Evolutionary conservation across 1,139 yeast genomes (phyloP).

Genomic region (Williopsis jadinii): DNA sequence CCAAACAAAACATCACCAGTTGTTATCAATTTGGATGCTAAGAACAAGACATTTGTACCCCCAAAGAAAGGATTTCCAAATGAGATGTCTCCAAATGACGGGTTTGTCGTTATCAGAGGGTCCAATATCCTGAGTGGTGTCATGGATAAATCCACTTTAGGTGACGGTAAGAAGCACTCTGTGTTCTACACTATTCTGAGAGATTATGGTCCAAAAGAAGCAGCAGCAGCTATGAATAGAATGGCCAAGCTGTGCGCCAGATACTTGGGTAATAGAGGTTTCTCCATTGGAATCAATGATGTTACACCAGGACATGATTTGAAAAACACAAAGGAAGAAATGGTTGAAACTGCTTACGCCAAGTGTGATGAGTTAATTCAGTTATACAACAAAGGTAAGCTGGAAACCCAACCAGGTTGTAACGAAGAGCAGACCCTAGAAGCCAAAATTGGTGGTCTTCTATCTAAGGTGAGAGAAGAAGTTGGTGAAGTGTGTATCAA

Average conservation of each 20-base stretch:
- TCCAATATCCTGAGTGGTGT: constrained; percentile 86
- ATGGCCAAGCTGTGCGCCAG: constrained; percentile 98
- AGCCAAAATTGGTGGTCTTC: constrained; percentile 92
- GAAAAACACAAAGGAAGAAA: constrained; percentile 69
- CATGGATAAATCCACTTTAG: constrained; percentile 94
- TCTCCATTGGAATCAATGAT: constrained; percentile 94
- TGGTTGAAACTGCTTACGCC: constrained; percentile 87
- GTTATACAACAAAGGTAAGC: constrained; percentile 71
- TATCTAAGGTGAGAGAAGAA: constrained; percentile 97
- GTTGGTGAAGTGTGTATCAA: constrained; percentile 96
- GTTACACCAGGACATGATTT: constrained; percentile 89
- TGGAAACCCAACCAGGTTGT: constrained; percentile 99
- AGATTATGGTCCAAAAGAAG: constrained; percentile 94
- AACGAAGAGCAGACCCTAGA: constrained; percentile 97
- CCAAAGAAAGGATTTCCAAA: constrained; percentile 66
- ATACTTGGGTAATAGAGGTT: constrained; percentile 89
- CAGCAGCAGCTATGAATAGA: constrained; percentile 94
- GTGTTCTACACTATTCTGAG: constrained; percentile 91
- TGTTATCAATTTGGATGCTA: constrained; percentile 86
- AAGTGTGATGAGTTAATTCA: constrained; percentile 91
- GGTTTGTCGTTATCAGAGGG: constrained; percentile 84
- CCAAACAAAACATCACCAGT: constrained; percentile 77
- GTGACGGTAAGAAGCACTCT: constrained; percentile 97
- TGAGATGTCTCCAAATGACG: constrained; percentile 98
- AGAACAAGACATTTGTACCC: constrained; percentile 77